Evolutionary conservation across 1,284 basidiomycete genomes (phyloP).

Genomic region (Apiotrichum sp.): DNA sequence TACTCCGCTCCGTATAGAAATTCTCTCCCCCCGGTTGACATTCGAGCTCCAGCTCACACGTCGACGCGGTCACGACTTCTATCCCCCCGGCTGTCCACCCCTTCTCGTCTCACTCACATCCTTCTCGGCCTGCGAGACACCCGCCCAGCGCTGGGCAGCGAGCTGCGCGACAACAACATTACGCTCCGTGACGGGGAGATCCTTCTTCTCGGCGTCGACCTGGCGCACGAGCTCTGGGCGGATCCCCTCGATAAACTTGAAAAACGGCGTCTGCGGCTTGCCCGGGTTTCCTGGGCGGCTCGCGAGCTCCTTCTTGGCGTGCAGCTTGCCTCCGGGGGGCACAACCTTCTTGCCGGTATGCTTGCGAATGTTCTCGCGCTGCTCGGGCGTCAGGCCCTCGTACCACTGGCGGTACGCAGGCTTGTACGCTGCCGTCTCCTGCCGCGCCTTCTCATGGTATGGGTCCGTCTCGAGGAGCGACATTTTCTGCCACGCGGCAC

Average conservation of each 20-base stretch:
- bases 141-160: constrained; percentile 25
- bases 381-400: constrained; percentile 19
- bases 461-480: constrained; percentile 9
- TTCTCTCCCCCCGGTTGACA: too few species aligned
- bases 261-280: constrained; percentile 27
- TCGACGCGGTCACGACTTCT: too few species aligned
- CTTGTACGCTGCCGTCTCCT: constrained; percentile 12
- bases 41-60: too few species aligned
- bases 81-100: constrained; percentile 7
- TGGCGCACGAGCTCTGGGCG: constrained; percentile 5
- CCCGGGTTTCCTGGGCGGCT: constrained; percentile 27
- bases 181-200: background rate
- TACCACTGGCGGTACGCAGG: constrained; percentile 26
- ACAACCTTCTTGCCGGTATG: constrained; percentile 24
- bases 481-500: constrained; percentile 21
- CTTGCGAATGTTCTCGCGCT: constrained; percentile 19
- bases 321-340: constrained; percentile 22
- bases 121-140: constrained; percentile 26
- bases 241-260: constrained; percentile 18
- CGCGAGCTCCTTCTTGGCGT: constrained; percentile 5
- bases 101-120: constrained; percentile 36
- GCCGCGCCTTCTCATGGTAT: constrained; percentile 10
- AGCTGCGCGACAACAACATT: constrained; percentile 13
- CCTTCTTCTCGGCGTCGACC: background rate
- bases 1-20: too few species aligned